Evolutionary conservation across 345 rosid genomes (phyloP).

Genomic region (Syzygium oleosum): DNA sequence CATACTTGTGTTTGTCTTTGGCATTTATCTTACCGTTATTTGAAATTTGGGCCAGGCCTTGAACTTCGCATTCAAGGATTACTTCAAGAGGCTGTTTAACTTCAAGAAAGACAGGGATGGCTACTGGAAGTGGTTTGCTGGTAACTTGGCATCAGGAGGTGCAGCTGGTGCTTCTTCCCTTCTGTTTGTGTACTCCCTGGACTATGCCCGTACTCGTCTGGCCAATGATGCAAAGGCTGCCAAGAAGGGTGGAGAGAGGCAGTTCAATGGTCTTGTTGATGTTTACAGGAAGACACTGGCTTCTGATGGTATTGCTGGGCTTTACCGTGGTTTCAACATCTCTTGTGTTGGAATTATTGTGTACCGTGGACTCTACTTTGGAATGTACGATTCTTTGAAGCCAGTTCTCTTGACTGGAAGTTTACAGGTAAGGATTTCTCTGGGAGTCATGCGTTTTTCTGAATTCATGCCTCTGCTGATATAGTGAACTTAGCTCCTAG

Average conservation of each 20-base stretch:
- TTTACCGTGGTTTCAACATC: conserved; percentile 87
- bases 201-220: conserved; percentile 84
- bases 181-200: conserved; percentile 78
- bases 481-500: not conserved
- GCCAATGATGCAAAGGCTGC: conserved; percentile 91
- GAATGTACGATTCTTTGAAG: conserved; percentile 83
- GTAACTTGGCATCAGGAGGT: conserved; percentile 86
- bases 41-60: conserved; percentile 39
- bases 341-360: conserved; percentile 82
- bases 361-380: conserved; percentile 88
- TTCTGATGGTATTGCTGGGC: conserved; percentile 74
- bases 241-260: conserved; percentile 83
- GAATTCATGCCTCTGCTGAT: not conserved
- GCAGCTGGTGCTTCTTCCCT: conserved; percentile 92
- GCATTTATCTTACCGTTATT: not conserved
- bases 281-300: conserved; percentile 75
- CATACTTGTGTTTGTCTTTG: not conserved
- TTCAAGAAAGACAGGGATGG: conserved; percentile 83
- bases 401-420: conserved; percentile 65
- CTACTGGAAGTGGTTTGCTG: conserved; percentile 94
- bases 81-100: conserved; percentile 82
- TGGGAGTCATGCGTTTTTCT: not conserved
- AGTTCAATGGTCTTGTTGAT: conserved; percentile 71
- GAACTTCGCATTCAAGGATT: conserved; percentile 92
- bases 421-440: conserved; percentile 34